Percentiles rank a stretch among this genome's conserved stretches.
Conservation (phyloP, 2,329 filamentous ascomycete species). For the Orbilia brochopaga region DNA sequence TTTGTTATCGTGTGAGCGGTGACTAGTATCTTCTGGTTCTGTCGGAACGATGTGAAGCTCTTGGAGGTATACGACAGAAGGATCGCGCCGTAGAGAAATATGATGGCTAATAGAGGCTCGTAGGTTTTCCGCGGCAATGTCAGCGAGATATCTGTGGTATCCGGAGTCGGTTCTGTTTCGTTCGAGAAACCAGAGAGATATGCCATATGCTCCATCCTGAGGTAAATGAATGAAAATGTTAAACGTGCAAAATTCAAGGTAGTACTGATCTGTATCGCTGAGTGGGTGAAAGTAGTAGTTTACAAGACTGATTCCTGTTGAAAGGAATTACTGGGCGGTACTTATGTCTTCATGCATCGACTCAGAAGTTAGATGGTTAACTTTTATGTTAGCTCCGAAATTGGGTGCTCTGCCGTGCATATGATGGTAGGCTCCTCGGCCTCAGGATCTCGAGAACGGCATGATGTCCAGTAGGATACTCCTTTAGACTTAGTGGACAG, state of each 20-base stretch:
- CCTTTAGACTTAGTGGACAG: too few species aligned
- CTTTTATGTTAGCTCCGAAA: too few species aligned
- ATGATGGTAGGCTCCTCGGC: too few species aligned
- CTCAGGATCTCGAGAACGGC: too few species aligned
- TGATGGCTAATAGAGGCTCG: slow-evolving; percentile 22
- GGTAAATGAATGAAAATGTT: background rate
- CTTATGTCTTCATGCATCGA: too few species aligned
- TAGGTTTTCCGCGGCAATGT: slow-evolving; percentile 13
- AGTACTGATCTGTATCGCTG: too few species aligned
- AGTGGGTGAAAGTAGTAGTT: too few species aligned
- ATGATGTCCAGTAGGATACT: too few species aligned
- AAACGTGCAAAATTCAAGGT: background rate
- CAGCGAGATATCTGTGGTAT: background rate
- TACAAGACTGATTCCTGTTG: too few species aligned
- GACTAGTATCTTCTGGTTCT: slow-evolving; percentile 19
- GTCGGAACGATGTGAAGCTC: slow-evolving; percentile 25
- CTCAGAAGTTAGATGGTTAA: too few species aligned
- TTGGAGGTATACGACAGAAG: slow-evolving; percentile 23
- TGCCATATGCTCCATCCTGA: slow-evolving; percentile 6
- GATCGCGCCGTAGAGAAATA: slow-evolving; percentile 19
- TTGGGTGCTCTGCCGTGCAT: too few species aligned
- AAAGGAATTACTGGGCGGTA: too few species aligned
- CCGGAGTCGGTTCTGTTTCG: background rate
- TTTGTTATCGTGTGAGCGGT: slow-evolving; percentile 16
- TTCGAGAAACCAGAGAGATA: slow-evolving; percentile 8